Base-by-base conservation (phyloP, 805 yeast genomes). In the Kodamaea hsintzibuensis region DNA sequence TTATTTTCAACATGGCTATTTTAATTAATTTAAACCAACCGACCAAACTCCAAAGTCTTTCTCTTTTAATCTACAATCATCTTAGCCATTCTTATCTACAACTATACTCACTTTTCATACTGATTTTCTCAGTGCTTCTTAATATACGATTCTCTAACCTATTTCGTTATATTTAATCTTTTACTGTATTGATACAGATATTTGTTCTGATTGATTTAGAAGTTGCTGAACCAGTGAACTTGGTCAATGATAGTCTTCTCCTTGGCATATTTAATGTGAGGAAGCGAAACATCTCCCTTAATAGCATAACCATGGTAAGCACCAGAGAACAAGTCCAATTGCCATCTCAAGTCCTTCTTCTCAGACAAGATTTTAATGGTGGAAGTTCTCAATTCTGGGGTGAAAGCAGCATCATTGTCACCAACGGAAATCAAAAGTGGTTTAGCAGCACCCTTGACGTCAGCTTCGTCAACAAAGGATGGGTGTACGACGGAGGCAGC, bases 401-500 rank as follows among this genome's bases (percentile, higher is more conserved):
- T 65, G 80, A 86, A 92, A 49, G 79, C 72, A 0, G 62, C 50
- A 67, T 92, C 98, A 14, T 57, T 68, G 72, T 89, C 90, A 48
- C 96, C 96, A 52, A 89, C 89, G 17, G 89, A 77, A 59, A 91
- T 84, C 57, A 85, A 59, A 27, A 92, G 44, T 17, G 96, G 96
- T 58, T 78, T 82, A 40, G 54, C 35, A 60, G 92, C 67, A 1
- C 73, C 80, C 50, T 76, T 81, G 47, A 90, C 77, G 63, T 88
- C 96, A 39, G 83, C 91, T 35, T 79, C 77, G 10, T 77, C 56
- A 13, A 89, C 85, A 56, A 86, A 79, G 2, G 96, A 86, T 5
- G 98, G 97, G 70, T 92, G 98, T 7, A 95, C 95, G 57, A 82
- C 70, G 13, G 93, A 96, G 62, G 82, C 90, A 14, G 78, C 88